These are phyloP conservation scores for Globisporangium echinulatum DNA, from an alignment of 352 stramenopile genomes.

Conservation along the genomic window DNA sequence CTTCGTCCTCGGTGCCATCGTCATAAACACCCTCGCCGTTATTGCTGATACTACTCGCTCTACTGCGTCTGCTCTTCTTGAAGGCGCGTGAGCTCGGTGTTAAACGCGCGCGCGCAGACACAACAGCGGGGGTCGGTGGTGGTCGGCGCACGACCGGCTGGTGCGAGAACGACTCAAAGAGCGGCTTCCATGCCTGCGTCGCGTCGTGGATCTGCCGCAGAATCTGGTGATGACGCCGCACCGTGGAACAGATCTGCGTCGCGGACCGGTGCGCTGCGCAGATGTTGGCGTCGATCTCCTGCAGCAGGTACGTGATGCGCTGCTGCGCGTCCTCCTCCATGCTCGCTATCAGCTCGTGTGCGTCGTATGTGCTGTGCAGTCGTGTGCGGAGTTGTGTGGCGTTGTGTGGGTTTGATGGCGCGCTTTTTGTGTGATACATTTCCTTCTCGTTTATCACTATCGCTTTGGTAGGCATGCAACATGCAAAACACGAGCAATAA, in stretches of 20 bases:
- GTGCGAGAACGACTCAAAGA: constrained; percentile 67
- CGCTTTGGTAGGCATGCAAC: too few species aligned
- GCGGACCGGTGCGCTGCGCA: constrained; percentile 68
- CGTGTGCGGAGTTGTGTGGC: not conserved
- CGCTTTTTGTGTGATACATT: not conserved
- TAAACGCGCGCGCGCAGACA: constrained; percentile 16
- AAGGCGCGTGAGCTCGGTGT: constrained; percentile 14
- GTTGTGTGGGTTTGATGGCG: not conserved
- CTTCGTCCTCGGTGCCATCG: constrained; percentile 8
- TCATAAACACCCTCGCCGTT: too few species aligned
- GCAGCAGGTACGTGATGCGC: constrained; percentile 76
- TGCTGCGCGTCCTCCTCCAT: constrained; percentile 76
- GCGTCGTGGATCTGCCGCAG: constrained; percentile 66
- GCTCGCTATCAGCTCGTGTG: constrained; percentile 13
- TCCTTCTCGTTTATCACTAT: not conserved
- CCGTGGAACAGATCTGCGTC: constrained; percentile 66
- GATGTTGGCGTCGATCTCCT: constrained; percentile 84
- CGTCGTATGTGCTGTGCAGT: not conserved
- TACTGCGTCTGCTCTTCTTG: not conserved
- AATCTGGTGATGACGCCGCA: constrained; percentile 71
- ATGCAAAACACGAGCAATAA: too few species aligned
- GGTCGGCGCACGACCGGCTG: constrained; percentile 31
- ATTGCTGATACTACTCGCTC: not conserved
- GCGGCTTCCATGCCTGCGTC: constrained; percentile 66
- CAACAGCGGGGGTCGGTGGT: constrained; percentile 35